Conservation (phyloP, 2,329 filamentous ascomycete genomes). For the Claviceps humidiphila region DNA sequence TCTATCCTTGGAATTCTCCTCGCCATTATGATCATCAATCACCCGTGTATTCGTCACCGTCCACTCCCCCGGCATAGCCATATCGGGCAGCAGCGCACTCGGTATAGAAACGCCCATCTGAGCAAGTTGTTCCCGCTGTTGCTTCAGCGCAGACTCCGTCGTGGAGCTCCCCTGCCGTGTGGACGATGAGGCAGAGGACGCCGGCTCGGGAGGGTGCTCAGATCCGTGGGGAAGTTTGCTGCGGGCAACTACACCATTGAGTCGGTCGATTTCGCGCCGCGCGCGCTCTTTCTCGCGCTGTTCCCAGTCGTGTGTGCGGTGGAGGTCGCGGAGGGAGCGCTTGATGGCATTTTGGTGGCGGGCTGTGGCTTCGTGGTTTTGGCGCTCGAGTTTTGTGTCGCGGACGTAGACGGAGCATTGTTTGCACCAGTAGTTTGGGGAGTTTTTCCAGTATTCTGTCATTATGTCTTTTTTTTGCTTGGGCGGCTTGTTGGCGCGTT, state of each 20-base stretch:
- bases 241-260: constrained; percentile 59
- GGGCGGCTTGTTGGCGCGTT: background rate
- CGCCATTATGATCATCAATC: constrained; percentile 28
- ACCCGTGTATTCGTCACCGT: constrained; percentile 54
- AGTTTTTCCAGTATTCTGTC: constrained; percentile 99
- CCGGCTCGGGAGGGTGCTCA: background rate
- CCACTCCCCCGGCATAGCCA: constrained; percentile 88
- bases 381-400: constrained; percentile 80
- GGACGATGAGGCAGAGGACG: background rate
- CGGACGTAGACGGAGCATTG: constrained; percentile 83
- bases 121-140: constrained; percentile 76
- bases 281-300: constrained; percentile 72
- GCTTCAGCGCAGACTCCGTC: constrained; percentile 54
- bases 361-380: constrained; percentile 76
- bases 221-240: no score
- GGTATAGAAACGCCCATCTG: constrained; percentile 79
- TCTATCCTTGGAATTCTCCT: constrained; percentile 18
- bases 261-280: constrained; percentile 68
- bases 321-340: constrained; percentile 77
- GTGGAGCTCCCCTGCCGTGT: background rate
- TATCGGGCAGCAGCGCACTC: constrained; percentile 59
- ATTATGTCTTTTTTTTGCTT: constrained; percentile 33
- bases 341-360: constrained; percentile 80
- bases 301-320: constrained; percentile 69
- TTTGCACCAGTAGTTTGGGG: constrained; percentile 96